Base-by-base conservation (phyloP, 805 yeast genomes). In the Sungouiozyma ichnusensis region DNA sequence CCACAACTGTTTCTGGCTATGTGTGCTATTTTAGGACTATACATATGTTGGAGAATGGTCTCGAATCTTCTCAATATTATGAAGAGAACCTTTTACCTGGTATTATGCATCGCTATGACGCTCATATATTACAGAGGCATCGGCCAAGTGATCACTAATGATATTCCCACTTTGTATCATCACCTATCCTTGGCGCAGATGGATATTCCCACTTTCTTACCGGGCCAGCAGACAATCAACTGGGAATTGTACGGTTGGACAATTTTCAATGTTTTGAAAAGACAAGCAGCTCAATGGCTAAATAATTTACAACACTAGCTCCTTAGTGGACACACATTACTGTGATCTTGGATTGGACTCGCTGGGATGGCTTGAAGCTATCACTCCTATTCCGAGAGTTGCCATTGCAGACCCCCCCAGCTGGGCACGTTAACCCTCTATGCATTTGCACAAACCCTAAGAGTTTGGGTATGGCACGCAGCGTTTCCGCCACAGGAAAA, bases 111-210 rank as follows among this genome's bases (percentile, higher is more conserved):
- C 2, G 13, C 57, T 0, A 49, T 41, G 3, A 36, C 54, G 5
- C 55, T 63, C 49, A 37, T 65, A 15, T 64, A 63, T 36, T n/a
- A 56, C 16, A 52, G 71, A 38, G 71, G 71, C 1, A 42, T 52
- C 9, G 52, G 51, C 11, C 53, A 48, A 16, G 49, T 54, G 35
- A 24, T 53, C 16, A 39, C 33, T 34, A 16, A 43, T 9, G 61
- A 55, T 39, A 13, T 57, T n/a, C 59, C 60, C 14, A 11, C 29
- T 24, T 24, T 24, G 29, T 24, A 24, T 40, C 6, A 24, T 6
- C 29, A 24, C 11, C 29, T 24, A 24, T 24, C 29, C 9, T 24
- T 24, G 11, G 9, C 6, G 11, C 29, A 24, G 29, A 24, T 24
- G 29, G 29, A 24, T 24, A 24, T 24, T 24, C 29, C 29, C 6